Conservation (phyloP, 73 alveolate species). For the Paramecium pentaurelia region DNA sequence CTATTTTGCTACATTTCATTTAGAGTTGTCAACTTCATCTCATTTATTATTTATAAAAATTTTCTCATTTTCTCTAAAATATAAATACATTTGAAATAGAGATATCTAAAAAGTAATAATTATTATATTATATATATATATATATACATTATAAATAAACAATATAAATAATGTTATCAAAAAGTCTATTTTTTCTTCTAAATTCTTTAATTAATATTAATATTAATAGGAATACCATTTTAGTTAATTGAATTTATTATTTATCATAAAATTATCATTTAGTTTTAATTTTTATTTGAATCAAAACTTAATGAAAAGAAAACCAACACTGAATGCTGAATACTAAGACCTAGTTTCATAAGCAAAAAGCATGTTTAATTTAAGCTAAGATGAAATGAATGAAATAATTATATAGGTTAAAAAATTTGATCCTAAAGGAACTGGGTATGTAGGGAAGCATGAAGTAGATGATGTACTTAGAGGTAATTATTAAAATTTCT, state of each 20-base stretch:
- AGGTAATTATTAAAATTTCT: neutral
- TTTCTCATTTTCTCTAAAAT: neutral
- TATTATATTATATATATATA: too few species aligned
- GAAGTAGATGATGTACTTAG: constrained; percentile 42
- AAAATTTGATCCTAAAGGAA: constrained; percentile 28
- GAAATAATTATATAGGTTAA: neutral
- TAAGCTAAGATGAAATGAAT: neutral
- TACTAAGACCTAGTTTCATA: neutral
- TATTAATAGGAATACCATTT: neutral
- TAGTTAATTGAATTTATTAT: neutral
- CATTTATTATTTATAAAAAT: neutral
- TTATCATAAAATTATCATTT: neutral
- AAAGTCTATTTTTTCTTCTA: neutral
- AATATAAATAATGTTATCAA: neutral
- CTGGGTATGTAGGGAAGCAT: constrained; percentile 3
- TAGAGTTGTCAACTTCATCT: neutral
- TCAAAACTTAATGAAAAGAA: neutral
- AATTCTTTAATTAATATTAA: neutral
- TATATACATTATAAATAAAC: neutral
- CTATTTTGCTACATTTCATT: neutral
- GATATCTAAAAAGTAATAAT: too few species aligned
- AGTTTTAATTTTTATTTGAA: neutral
- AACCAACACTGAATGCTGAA: neutral
- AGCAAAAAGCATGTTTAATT: constrained; percentile 6
- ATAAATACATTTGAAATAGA: too few species aligned